These are phyloP conservation scores for Teunomyces lycoperdinae DNA, from an alignment of 805 yeast genomes.

Conservation along the genomic window DNA sequence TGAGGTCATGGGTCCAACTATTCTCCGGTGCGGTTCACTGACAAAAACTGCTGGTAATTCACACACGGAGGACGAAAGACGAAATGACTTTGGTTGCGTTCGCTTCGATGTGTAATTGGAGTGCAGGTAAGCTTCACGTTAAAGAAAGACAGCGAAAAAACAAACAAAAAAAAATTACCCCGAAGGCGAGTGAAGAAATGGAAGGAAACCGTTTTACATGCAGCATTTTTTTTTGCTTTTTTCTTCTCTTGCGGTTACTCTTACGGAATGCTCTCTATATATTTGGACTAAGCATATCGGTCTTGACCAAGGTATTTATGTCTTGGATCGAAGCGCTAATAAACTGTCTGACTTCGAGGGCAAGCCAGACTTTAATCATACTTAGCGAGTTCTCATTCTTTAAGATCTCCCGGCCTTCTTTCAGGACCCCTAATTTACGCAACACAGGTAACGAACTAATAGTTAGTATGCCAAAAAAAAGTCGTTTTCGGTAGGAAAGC, in stretches of 20 bases:
- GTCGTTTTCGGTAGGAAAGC: constrained; percentile 38
- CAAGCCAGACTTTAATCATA: constrained; percentile 89
- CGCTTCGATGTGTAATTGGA: neutral
- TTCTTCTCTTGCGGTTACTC: neutral
- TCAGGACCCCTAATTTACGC: constrained; percentile 70
- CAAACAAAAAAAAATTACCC: neutral
- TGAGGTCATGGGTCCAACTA: neutral
- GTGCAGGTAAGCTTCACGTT: neutral
- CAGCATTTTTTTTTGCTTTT: too few species aligned
- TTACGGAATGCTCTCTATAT: constrained; percentile 15
- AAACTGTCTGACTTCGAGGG: constrained; percentile 83
- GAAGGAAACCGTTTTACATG: too few species aligned
- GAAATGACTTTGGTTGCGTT: too few species aligned
- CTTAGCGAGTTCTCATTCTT: constrained; percentile 60
- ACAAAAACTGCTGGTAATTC: too few species aligned
- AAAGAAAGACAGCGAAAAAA: neutral
- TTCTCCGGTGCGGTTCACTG: neutral
- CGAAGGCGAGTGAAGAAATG: too few species aligned
- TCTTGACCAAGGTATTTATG: constrained; percentile 42
- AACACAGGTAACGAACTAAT: constrained; percentile 76
- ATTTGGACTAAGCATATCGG: constrained; percentile 47
- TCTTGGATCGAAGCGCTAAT: constrained; percentile 81
- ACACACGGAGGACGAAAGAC: too few species aligned
- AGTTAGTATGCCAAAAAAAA: constrained; percentile 16
- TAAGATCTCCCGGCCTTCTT: constrained; percentile 60